These are phyloP conservation scores for Backusella westeae DNA, from an alignment of 192 early-diverging fungal genomes.

Conservation along the genomic window DNA sequence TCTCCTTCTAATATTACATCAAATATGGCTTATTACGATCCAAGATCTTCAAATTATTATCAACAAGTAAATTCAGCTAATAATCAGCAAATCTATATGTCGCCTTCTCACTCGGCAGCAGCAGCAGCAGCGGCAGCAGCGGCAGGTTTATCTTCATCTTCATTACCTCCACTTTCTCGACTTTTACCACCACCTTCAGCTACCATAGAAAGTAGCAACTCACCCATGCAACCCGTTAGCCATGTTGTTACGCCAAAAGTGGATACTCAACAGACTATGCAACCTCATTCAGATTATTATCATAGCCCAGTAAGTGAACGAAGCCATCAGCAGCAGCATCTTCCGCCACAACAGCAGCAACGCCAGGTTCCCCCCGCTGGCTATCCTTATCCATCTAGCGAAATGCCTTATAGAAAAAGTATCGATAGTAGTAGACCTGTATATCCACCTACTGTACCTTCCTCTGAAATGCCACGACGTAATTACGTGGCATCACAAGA, in stretches of 20 bases:
- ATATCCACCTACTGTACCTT: conserved; percentile 1
- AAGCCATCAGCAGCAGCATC: neutral
- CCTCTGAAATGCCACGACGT: neutral
- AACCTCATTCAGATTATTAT: neutral
- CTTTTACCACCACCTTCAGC: conserved; percentile 12
- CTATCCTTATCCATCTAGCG: neutral
- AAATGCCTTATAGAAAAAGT: conserved; percentile 3
- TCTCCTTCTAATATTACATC: conserved; percentile 18
- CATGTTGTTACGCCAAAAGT: neutral
- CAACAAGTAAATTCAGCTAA: neutral
- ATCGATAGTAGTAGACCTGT: neutral
- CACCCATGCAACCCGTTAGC: neutral
- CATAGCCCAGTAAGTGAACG: neutral
- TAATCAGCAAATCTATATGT: conserved; percentile 6
- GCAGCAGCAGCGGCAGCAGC: neutral
- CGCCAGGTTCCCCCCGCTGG: neutral
- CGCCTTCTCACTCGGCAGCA: neutral
- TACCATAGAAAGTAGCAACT: neutral
- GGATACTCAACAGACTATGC: neutral
- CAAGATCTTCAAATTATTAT: conserved; percentile 8
- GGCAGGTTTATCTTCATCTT: neutral
- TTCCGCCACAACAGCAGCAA: neutral
- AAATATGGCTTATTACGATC: conserved; percentile 10
- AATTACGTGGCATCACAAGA: conserved; percentile 1
- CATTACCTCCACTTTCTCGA: conserved; percentile 23